Evolutionary conservation across 2,329 filamentous ascomycete genomes (phyloP).

Genomic region (Colletotrichum plurivorum): DNA sequence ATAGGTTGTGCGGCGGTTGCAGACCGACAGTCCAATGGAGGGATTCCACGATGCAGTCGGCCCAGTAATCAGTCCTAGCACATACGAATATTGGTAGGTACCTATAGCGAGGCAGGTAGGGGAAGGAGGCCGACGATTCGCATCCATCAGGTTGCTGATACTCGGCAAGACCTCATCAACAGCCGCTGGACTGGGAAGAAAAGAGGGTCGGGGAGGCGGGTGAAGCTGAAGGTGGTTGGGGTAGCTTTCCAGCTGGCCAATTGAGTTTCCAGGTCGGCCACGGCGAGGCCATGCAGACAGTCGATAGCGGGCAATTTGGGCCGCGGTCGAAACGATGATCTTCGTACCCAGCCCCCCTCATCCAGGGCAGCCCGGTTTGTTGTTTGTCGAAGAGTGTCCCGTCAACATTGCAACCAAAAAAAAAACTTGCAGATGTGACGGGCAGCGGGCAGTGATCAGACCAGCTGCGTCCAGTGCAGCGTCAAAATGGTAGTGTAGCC

Average conservation of each 20-base stretch:
- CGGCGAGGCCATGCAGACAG: constrained; percentile 37
- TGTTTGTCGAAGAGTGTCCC: constrained; percentile 10
- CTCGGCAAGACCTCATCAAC: constrained; percentile 20
- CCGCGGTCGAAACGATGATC: constrained; percentile 34
- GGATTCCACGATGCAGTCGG: constrained; percentile 49
- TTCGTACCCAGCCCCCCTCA: constrained; percentile 30
- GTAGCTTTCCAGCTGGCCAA: constrained; percentile 31
- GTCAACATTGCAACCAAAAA: not conserved
- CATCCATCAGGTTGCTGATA: constrained; percentile 12
- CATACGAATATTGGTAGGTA: not conserved
- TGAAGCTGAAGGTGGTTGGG: constrained; percentile 38
- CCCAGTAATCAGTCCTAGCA: constrained; percentile 27
- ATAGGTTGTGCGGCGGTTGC: constrained; percentile 36
- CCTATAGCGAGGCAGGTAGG: not conserved
- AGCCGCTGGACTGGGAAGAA: constrained; percentile 18
- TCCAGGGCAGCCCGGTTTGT: constrained; percentile 1
- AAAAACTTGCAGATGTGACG: constrained; percentile 24
- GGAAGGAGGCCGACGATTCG: not conserved
- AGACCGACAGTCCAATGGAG: constrained; percentile 43
- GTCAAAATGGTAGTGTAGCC: too few species aligned
- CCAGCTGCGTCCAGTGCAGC: not conserved
- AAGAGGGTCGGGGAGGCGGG: constrained; percentile 17
- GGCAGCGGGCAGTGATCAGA: not conserved
- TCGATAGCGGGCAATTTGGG: constrained; percentile 39
- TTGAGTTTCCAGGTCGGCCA: constrained; percentile 19